Evolutionary conservation across 2,329 filamentous ascomycete species (phyloP), one percentile per base, ranked within the genome.

Genomic region (Penicillium sp.): DNA sequence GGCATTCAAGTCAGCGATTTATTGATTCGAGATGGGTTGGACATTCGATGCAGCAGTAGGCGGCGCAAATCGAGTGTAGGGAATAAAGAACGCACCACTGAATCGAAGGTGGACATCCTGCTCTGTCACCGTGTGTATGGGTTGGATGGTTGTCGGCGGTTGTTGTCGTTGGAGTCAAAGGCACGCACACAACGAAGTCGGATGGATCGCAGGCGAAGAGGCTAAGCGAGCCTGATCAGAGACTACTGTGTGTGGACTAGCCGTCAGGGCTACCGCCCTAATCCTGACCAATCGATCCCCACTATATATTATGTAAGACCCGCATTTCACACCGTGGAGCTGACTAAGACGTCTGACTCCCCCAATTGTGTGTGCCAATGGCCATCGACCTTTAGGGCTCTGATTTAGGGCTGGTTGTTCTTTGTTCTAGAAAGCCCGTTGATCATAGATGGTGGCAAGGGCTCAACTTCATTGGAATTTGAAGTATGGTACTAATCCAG

Each of bases 61-160:
- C 56, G 58, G 62, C 51, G 53, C 57, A 52, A 48, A 49, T 46
- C 59, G 43, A 46, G 51, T 46, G 58, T 48, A 39, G 53, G 52
- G 49, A 48, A 54, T 39, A 33, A 56, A 56, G 56, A 68, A 85
- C 83, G 75, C 83, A 86, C 84, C 76, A 86, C 84, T 77, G 84
- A 82, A 75, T 87, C 84, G 79, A 85, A 86, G 75, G 83, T 80
- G 79, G 84, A 86, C 84, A 87, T 87, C 79, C 77, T 86, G 70
- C 74, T 67, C 67, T 73, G 61, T 66, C 70, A 73, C 71, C 72
- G 72, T 75, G 69, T 70, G 71, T 72, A 70, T 72, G 67, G 70
- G 70, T 70, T 72, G 71, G 71, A 70, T 73, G 63, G 70, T 77
- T 78, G 75, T 77, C 74, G 75, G 73, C 74, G 74, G 73, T 77